phyloP scores from a whole-genome alignment of 306 rosid species.

The Ormosia semicastrata region DNA sequence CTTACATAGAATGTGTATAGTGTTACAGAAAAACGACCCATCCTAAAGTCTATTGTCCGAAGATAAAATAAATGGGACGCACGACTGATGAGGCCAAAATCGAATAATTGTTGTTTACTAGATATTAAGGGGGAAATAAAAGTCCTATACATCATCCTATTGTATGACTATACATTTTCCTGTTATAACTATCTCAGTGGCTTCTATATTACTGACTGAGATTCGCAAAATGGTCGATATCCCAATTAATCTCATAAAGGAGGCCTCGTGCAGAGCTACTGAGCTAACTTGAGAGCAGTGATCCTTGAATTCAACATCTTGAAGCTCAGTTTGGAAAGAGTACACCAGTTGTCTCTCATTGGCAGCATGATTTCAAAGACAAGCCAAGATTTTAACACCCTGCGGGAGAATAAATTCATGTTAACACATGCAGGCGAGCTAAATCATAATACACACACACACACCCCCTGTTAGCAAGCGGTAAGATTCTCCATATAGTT shows the following conservation, averaged over 20 bases:
- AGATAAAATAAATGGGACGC: conserved; percentile 8
- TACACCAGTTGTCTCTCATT: not conserved
- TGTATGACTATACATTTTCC: conserved; percentile 35
- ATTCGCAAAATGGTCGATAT: conserved; percentile 26
- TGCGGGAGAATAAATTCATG: not conserved
- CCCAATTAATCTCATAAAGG: not conserved
- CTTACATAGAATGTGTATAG: conserved; percentile 6
- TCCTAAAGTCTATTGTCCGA: conserved; percentile 18
- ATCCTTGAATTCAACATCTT: conserved; percentile 5
- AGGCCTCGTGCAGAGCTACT: not conserved
- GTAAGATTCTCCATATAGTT: not conserved
- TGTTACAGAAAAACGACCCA: conserved; percentile 22
- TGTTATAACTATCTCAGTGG: conserved; percentile 28
- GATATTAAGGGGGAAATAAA: not conserved
- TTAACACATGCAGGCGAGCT: not conserved
- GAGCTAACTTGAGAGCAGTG: not conserved
- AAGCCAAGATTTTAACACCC: not conserved
- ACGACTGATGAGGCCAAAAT: conserved; percentile 29
- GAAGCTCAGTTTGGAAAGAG: not conserved
- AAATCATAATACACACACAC: not conserved
- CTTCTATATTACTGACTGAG: conserved; percentile 21
- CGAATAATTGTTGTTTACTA: conserved; percentile 14
- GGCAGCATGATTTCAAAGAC: not conserved
- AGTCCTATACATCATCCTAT: conserved; percentile 10
- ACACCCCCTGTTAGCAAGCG: not conserved